These are phyloP conservation scores for Carex kokanica DNA, from an alignment of 176 grass and related monocot genomes.

Conservation along the genomic window DNA sequence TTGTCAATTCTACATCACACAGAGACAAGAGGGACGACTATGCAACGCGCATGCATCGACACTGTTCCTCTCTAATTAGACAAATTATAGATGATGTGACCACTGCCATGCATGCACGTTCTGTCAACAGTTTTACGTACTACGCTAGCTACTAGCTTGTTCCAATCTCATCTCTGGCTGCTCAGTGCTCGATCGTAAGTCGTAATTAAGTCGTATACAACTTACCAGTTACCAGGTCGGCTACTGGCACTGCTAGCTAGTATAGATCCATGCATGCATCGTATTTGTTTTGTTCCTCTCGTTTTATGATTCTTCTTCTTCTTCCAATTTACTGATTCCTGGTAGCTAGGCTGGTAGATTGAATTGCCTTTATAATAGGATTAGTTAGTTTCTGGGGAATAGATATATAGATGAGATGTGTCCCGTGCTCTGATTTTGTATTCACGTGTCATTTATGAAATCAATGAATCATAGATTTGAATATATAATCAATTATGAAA, in stretches of 20 bases:
- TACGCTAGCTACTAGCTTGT: background rate
- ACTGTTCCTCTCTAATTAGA: background rate
- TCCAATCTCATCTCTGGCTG: background rate
- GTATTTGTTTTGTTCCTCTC: background rate
- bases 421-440: background rate
- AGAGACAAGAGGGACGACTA: background rate
- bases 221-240: background rate
- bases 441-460: background rate
- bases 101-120: conserved; percentile 12
- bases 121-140: background rate
- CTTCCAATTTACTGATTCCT: background rate
- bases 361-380: background rate
- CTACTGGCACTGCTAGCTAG: background rate
- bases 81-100: background rate
- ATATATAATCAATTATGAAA: background rate
- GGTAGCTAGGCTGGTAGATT: background rate
- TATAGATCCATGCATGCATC: background rate
- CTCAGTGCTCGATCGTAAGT: background rate
- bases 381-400: background rate
- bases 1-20: background rate
- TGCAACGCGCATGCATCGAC: background rate
- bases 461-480: background rate
- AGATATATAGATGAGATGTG: background rate
- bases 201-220: background rate
- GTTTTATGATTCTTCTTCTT: background rate